Percentiles rank a stretch among this genome's conserved stretches.
phyloP scores from a whole-genome alignment of 2,329 filamentous ascomycete genomes.

The Ceratocystis smalleyi region DNA sequence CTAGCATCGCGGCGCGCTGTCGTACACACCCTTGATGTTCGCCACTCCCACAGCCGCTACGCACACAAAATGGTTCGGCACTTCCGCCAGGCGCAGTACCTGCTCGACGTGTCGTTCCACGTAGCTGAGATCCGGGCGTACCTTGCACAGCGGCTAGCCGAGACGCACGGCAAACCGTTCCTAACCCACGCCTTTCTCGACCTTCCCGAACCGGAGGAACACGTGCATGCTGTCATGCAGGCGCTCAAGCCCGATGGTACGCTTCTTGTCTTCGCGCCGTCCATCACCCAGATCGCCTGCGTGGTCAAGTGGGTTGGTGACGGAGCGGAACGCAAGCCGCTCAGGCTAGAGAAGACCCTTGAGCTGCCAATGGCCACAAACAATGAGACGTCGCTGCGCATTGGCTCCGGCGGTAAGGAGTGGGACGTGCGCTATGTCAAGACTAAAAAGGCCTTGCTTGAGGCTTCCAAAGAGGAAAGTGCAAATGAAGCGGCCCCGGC shows the following conservation, averaged over 20 bases:
- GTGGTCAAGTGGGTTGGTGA: slow-evolving; percentile 34
- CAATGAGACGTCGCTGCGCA: slow-evolving; percentile 30
- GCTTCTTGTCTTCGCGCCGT: slow-evolving; percentile 58
- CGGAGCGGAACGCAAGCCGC: slow-evolving; percentile 17
- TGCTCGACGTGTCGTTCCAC: slow-evolving; percentile 57
- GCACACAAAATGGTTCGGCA: slow-evolving; percentile 49
- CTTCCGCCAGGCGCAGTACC: slow-evolving; percentile 57
- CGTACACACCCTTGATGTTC: slow-evolving; percentile 60
- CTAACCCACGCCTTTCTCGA: slow-evolving; percentile 59
- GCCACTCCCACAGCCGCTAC: slow-evolving; percentile 43
- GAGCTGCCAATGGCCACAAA: slow-evolving; percentile 36
- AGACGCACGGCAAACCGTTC: slow-evolving; percentile 37
- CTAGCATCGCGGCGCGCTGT: slow-evolving; percentile 44
- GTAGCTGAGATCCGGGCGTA: slow-evolving; percentile 50
- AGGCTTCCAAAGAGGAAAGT: slow-evolving; percentile 20
- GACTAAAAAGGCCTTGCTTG: slow-evolving; percentile 9
- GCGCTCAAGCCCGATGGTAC: slow-evolving; percentile 49
- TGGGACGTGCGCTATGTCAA: slow-evolving; percentile 46
- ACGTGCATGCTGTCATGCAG: slow-evolving; percentile 32
- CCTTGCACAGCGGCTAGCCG: slow-evolving; percentile 28
- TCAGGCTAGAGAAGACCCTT: slow-evolving; percentile 41
- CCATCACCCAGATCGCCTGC: slow-evolving; percentile 59
- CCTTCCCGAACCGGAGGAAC: slow-evolving; percentile 45
- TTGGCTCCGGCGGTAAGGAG: slow-evolving; percentile 36
- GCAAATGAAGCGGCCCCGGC: slow-evolving; percentile 13